Evolutionary conservation across 129 eudicot genomes (phyloP).

Genomic region (Rutidosis leptorrhynchoides): DNA sequence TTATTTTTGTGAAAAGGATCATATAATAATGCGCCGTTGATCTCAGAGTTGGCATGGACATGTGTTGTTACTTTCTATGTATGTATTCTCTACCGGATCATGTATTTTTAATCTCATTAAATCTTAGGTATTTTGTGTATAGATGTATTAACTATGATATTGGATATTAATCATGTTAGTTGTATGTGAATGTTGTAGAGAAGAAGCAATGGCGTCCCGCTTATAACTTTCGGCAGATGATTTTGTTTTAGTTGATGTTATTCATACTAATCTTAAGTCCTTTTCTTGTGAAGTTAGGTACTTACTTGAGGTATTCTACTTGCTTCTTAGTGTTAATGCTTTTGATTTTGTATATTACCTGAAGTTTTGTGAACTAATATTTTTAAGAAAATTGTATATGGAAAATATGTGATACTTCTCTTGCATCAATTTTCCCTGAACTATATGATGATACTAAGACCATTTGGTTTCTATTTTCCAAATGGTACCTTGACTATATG

Average conservation of each 20-base stretch:
- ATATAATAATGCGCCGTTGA: neutral
- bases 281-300: conserved; percentile 67
- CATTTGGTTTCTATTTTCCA: conserved; percentile 83
- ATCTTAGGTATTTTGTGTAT: neutral
- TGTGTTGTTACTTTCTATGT: neutral
- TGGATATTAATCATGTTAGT: neutral
- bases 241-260: conserved; percentile 54
- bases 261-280: conserved; percentile 81
- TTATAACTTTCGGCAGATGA: conserved; percentile 76
- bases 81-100: conserved; percentile 3
- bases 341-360: neutral
- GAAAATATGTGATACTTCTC: conserved; percentile 89
- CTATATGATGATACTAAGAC: conserved; percentile 80
- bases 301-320: conserved; percentile 62
- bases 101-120: neutral
- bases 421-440: conserved; percentile 72
- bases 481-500: too few species aligned
- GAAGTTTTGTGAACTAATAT: neutral
- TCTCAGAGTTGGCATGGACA: neutral
- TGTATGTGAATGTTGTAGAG: conserved; percentile 24
- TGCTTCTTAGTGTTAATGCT: conserved; percentile 1
- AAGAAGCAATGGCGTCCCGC: conserved; percentile 48
- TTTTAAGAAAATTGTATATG: conserved; percentile 77
- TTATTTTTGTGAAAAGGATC: neutral
- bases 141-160: neutral